Evolutionary conservation across 179 eudicot species (phyloP), one percentile per base, ranked within the genome.

Genomic region (Vitellaria paradoxa): DNA sequence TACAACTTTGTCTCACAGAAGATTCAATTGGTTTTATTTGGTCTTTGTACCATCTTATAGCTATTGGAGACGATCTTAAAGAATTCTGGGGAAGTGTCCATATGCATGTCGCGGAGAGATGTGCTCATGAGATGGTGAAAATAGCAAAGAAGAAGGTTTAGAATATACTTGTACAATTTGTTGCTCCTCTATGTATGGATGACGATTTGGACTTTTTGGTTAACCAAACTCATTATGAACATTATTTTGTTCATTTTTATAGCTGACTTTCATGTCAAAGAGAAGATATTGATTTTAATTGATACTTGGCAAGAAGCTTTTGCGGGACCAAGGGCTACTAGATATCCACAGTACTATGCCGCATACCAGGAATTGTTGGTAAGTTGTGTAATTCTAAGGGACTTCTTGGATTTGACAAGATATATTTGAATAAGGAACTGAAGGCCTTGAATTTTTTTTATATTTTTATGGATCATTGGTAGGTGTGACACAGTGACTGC

Each of bases 291-390:
- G 77, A 86, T 86, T 80, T 87, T 93, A 56, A 87, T 96, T 65
- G 97, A 96, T 79, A 93, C 97, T 66, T 96, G 99, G 98, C 99
- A 93, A 96, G 99, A 96, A 83, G 97, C 95, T 80, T 93, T 96
- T 87, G 98, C 97, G 56, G 99, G 99, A 70, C 82, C 94, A 65
- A 88, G 96, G 82, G 96, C 93, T n/a, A n/a, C n/a, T 77, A 92
- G 96, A 83, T 92, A 93, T 79, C 92, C 96, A 64, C 99, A 96
- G 76, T 96, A 87, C 79, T 96, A 77, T 85, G 92, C 89, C 49
- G 97, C 98, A 68, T 96, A 96, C 83, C 97, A 93, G 82, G 98
- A 96, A 76, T 89, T 96, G 80, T 79, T 93, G 93, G 99, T 96
- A 86, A 78, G 88, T 64, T 49, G 11, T 77, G 46, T 10, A 23